Conservation (phyloP, 805 yeast species). For the Ogataea saltuana region DNA sequence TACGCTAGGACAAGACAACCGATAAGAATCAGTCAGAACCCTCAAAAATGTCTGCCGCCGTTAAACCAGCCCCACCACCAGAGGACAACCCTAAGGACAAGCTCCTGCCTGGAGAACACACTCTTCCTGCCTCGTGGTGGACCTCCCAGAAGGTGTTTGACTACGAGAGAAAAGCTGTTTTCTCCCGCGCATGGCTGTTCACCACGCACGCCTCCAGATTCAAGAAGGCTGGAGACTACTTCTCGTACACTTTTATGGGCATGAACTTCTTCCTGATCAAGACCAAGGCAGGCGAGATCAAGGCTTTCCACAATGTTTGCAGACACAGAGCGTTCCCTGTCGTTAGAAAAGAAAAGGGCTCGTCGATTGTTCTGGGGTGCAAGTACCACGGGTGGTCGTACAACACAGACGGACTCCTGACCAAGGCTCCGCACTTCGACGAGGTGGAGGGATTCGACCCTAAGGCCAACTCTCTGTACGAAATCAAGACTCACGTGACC, state of each 20-base stretch:
- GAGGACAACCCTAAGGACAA: slow-evolving; percentile 32
- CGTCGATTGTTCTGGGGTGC: slow-evolving; percentile 59
- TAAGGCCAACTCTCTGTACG: slow-evolving; percentile 54
- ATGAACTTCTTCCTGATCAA: slow-evolving; percentile 57
- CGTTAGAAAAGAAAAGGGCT: slow-evolving; percentile 57
- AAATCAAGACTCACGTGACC: slow-evolving; percentile 54
- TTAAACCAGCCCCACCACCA: slow-evolving; percentile 32
- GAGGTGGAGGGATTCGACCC: slow-evolving; percentile 58
- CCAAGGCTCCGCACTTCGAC: slow-evolving; percentile 64
- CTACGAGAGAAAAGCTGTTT: slow-evolving; percentile 57
- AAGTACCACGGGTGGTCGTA: slow-evolving; percentile 68
- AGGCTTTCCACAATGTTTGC: slow-evolving; percentile 65
- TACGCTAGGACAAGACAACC: no score
- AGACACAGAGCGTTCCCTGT: slow-evolving; percentile 68
- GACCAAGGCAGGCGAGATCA: slow-evolving; percentile 51
- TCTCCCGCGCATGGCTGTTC: slow-evolving; percentile 57
- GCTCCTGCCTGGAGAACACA: slow-evolving; percentile 45
- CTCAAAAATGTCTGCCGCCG: slow-evolving; percentile 26
- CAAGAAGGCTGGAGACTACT: slow-evolving; percentile 59
- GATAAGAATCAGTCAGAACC: no score
- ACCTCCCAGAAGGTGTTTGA: slow-evolving; percentile 58
- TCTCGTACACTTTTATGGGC: slow-evolving; percentile 50
- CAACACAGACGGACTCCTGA: slow-evolving; percentile 58
- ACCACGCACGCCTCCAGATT: slow-evolving; percentile 54
- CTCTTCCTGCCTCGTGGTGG: slow-evolving; percentile 70